phyloP scores from a whole-genome alignment of 2,329 filamentous ascomycete species.

The Trichoderma lentiforme region DNA sequence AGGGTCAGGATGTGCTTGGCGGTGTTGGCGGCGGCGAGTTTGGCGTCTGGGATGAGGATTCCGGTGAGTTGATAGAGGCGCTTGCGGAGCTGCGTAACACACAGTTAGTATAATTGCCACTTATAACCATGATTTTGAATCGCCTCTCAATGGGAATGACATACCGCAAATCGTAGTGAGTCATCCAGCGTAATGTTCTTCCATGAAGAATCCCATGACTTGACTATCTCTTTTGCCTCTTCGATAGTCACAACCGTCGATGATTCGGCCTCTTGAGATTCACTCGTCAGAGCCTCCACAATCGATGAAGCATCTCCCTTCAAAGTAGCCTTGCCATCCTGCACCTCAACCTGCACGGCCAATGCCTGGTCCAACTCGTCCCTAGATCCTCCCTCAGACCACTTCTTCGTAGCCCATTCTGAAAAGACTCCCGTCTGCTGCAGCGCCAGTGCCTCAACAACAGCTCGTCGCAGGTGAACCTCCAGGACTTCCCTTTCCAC shows the following conservation, averaged over 20 bases:
- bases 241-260: slow-evolving; percentile 31
- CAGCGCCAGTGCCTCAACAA: slow-evolving; percentile 51
- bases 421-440: slow-evolving; percentile 31
- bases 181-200: slow-evolving; percentile 56
- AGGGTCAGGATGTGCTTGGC: slow-evolving; percentile 53
- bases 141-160: slow-evolving; percentile 30
- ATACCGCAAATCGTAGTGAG: slow-evolving; percentile 69
- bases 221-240: slow-evolving; percentile 42
- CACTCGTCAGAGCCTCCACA: slow-evolving; percentile 32
- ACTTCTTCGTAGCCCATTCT: slow-evolving; percentile 34
- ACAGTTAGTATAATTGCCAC: neutral
- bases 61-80: slow-evolving; percentile 79
- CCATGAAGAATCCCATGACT: slow-evolving; percentile 55
- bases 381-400: slow-evolving; percentile 29
- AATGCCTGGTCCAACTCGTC: slow-evolving; percentile 36
- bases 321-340: slow-evolving; percentile 41
- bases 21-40: slow-evolving; percentile 55
- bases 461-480: slow-evolving; percentile 47
- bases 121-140: neutral
- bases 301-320: slow-evolving; percentile 37
- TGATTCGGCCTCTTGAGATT: slow-evolving; percentile 26
- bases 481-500: slow-evolving; percentile 45
- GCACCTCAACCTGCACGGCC: slow-evolving; percentile 37
- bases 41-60: slow-evolving; percentile 67
- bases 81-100: slow-evolving; percentile 67